Evolutionary conservation across 192 early-diverging fungal genomes (phyloP).

Genomic region (Coemansia sp.): DNA sequence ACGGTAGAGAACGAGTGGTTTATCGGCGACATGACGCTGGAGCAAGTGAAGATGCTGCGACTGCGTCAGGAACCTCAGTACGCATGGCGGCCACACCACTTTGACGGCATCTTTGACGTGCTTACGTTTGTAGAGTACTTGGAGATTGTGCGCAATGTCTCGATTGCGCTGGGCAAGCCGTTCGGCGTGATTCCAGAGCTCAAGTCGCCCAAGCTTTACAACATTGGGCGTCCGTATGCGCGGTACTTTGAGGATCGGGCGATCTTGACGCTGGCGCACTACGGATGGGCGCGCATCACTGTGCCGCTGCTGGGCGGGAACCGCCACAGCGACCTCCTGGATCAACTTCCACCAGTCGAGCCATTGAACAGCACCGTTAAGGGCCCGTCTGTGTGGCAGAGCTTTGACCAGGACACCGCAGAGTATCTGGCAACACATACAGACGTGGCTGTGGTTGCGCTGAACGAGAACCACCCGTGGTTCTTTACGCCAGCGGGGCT

Average conservation of each 20-base stretch:
- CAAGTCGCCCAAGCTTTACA: constrained; percentile 51
- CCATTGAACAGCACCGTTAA: background rate
- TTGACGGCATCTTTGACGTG: constrained; percentile 39
- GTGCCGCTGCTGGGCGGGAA: constrained; percentile 17
- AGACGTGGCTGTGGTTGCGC: constrained; percentile 25
- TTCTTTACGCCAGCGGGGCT: constrained; percentile 41
- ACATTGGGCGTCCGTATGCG: constrained; percentile 23
- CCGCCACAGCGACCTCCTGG: constrained; percentile 30
- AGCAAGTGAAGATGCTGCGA: constrained; percentile 33
- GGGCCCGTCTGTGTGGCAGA: constrained; percentile 45
- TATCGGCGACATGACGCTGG: constrained; percentile 46
- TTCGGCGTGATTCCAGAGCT: constrained; percentile 53
- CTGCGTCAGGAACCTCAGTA: constrained; percentile 28
- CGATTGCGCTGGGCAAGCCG: constrained; percentile 22
- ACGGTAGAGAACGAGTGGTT: constrained; percentile 47
- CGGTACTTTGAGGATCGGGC: constrained; percentile 53
- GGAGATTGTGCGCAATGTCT: constrained; percentile 40
- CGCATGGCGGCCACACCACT: constrained; percentile 41
- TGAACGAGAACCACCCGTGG: constrained; percentile 36
- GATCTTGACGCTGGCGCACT: constrained; percentile 37
- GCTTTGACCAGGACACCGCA: constrained; percentile 51
- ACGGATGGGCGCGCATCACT: constrained; percentile 37
- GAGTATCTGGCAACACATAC: constrained; percentile 36
- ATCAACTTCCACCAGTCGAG: constrained; percentile 4
- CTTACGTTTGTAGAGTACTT: constrained; percentile 54